Evolutionary conservation across 1,139 yeast genomes (phyloP).

Genomic region (Sugiyamaella castrensis): DNA sequence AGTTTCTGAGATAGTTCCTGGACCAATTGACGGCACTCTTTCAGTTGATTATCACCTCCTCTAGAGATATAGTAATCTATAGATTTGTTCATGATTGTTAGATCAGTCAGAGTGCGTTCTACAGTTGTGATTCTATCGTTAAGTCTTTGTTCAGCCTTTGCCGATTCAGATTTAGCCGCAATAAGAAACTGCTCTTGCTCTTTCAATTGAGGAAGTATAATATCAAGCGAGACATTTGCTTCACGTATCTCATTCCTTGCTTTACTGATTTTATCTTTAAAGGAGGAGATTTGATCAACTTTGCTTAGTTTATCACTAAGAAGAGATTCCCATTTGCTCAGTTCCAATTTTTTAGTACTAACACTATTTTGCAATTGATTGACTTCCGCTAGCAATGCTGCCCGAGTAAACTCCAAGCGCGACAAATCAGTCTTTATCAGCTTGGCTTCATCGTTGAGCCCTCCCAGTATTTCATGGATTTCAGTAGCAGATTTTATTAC

Average conservation of each 20-base stretch:
- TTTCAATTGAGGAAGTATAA: slow-evolving; percentile 17
- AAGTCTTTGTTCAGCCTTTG: slow-evolving; percentile 5
- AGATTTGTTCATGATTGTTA: slow-evolving; percentile 2
- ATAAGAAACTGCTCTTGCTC: slow-evolving; percentile 10
- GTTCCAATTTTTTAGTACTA: slow-evolving; percentile 54
- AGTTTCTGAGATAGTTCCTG: slow-evolving; percentile 14
- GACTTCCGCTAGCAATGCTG: slow-evolving; percentile 47
- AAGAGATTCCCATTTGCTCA: slow-evolving; percentile 43
- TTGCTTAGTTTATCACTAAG: slow-evolving; percentile 29
- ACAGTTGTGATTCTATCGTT: slow-evolving; percentile 14
- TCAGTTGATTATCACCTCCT: slow-evolving; percentile 19
- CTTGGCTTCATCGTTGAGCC: slow-evolving; percentile 46
- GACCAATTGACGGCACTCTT: slow-evolving; percentile 19
- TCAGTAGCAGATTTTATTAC: slow-evolving; percentile 45
- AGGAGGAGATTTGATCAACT: slow-evolving; percentile 28
- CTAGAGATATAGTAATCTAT: slow-evolving; percentile 21
- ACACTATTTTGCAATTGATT: slow-evolving; percentile 51
- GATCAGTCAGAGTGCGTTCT: not conserved
- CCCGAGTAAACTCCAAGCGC: slow-evolving; percentile 49
- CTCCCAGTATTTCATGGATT: slow-evolving; percentile 50
- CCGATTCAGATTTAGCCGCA: slow-evolving; percentile 7
- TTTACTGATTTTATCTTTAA: slow-evolving; percentile 27
- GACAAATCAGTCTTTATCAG: slow-evolving; percentile 46
- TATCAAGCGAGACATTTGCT: slow-evolving; percentile 19
- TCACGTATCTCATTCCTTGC: slow-evolving; percentile 19